Percentiles rank a stretch among this genome's conserved stretches.
Conservation (phyloP, 306 rosid genomes). For the Mucuna pruriens region DNA sequence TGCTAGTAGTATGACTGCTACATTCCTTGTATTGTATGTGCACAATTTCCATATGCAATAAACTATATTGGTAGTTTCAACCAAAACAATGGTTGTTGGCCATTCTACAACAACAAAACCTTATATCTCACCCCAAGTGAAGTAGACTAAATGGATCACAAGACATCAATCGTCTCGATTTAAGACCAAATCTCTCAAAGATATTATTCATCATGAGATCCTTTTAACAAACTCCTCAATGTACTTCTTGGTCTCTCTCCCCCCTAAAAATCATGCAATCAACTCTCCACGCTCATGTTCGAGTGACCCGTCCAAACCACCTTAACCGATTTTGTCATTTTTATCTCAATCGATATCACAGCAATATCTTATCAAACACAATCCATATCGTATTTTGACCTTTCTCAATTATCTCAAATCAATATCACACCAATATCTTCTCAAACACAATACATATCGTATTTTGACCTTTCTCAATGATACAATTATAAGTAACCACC, state of each 20-base stretch:
- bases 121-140: too few relatives aligned
- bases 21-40: too few relatives aligned
- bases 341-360: not conserved
- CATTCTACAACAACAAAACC: too few relatives aligned
- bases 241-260: not conserved
- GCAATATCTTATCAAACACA: not conserved
- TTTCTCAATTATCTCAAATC: not conserved
- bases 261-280: not conserved
- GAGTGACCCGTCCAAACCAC: not conserved
- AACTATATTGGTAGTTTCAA: too few relatives aligned
- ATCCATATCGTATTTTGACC: not conserved
- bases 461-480: not conserved
- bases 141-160: too few relatives aligned
- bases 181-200: too few relatives aligned
- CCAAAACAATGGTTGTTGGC: too few relatives aligned
- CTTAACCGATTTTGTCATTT: not conserved
- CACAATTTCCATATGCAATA: too few relatives aligned
- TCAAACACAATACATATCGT: not conserved
- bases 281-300: not conserved
- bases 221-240: too few relatives aligned
- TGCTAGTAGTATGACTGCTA: too few relatives aligned
- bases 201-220: too few relatives aligned
- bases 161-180: too few relatives aligned
- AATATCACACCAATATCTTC: not conserved
- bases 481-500: not conserved